phyloP scores from a whole-genome alignment of 2,329 filamentous ascomycete species.

The Ciborinia camelliae region DNA sequence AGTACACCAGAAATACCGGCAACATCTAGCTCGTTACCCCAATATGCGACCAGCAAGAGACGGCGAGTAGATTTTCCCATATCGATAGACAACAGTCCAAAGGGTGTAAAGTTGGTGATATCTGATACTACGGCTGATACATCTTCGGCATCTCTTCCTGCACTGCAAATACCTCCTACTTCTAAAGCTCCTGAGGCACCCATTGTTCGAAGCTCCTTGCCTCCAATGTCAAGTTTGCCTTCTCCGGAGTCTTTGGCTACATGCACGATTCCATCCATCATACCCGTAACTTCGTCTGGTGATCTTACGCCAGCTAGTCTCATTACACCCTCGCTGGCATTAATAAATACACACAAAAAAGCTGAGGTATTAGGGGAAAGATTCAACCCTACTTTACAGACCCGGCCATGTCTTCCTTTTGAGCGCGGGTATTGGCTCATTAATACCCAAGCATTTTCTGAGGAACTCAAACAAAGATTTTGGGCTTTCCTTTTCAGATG shows the following conservation, averaged over 20 bases:
- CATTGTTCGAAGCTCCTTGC: background rate
- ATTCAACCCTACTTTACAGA: constrained; percentile 51
- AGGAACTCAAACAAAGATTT: constrained; percentile 47
- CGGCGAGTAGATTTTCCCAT: constrained; percentile 3
- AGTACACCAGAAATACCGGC: background rate
- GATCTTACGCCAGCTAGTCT: constrained; percentile 50
- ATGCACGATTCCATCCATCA: constrained; percentile 53
- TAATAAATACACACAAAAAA: constrained; percentile 46
- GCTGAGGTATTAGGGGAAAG: constrained; percentile 49
- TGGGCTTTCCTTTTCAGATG: constrained; percentile 63
- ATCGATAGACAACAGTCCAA: background rate
- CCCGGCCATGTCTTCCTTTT: constrained; percentile 50
- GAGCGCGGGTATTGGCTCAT: constrained; percentile 80
- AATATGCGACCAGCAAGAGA: constrained; percentile 8
- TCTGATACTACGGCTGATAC: constrained; percentile 8
- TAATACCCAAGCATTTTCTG: constrained; percentile 53
- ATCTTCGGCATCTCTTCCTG: background rate
- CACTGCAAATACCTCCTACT: background rate
- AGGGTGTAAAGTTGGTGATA: background rate
- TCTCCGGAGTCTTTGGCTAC: background rate
- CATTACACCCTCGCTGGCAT: constrained; percentile 53
- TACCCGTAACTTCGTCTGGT: constrained; percentile 48
- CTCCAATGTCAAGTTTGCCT: background rate
- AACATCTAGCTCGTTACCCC: background rate
- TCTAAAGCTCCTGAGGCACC: background rate